Evolutionary conservation across 306 rosid species (phyloP), one percentile per base, ranked within the genome.

Genomic region (Amphicarpaea edgeworthii): DNA sequence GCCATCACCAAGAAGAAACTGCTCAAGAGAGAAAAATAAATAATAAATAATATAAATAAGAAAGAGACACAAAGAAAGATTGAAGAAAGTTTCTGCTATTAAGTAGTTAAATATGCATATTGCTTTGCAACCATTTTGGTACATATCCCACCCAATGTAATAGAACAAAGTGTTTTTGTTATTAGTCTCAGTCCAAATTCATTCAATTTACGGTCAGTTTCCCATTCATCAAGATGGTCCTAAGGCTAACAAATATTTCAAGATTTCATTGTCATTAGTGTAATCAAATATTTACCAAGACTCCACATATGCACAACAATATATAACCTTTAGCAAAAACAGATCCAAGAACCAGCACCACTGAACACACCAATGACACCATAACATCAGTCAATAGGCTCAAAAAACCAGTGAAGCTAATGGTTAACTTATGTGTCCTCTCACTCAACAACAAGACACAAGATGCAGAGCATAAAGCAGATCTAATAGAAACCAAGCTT

Each of bases 1-100:
- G 45, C 99, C 99, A 87, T 92, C 87, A 2, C 99, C 99, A 81
- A 96, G 77, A 77, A 96, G 87, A 86, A 89, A 96, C 99, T 96
- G 92, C 21, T 46, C 78, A 89, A 38, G 77, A 61, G 77, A 75
- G 28, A 78, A 81, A 77, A 58, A 66, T 34, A 59, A 63, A 72
- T 30, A 30, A 24, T 24, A 24, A 24, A 24, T 24, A 24, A 24
- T 24, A 24, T 24, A 24, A 24, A 24, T 24, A 24, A 24, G 3
- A 67, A 38, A 71, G 71, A 37, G 70, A 45, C 49, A 60, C 15
- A 65, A 75, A 28, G 63, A 73, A 55, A 63, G 38, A 42, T 60
- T 70, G 40, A 68, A 70, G 63, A 61, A 50, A 72, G 24, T 28
- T 43, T 68, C 28, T 12, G 40, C 46, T 38, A 7, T 24, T 63